phyloP scores from a whole-genome alignment of 169 alveolate species.

The Miamiensis avidus region DNA sequence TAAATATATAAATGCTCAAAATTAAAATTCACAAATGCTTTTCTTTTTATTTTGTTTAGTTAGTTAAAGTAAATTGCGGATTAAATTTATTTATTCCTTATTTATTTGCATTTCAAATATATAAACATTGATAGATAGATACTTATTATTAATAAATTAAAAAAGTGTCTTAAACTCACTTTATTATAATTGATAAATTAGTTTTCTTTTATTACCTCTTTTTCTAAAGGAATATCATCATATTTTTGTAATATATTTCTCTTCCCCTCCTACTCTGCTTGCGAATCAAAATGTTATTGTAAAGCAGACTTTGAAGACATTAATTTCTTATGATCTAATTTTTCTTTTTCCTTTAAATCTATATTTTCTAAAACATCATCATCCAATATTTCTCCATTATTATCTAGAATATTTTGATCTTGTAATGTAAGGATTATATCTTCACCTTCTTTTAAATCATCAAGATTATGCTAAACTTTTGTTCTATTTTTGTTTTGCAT shows the following conservation, averaged over 20 bases:
- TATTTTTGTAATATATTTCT: constrained; percentile 7
- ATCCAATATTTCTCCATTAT: background rate
- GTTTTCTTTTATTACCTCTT: constrained; percentile 13
- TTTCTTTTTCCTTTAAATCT: constrained; percentile 14
- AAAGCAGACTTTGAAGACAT: constrained; percentile 1
- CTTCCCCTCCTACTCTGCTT: constrained; percentile 12
- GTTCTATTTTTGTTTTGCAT: no score
- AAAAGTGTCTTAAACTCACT: no score
- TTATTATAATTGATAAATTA: constrained; percentile 7
- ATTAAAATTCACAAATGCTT: no score
- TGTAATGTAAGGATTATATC: background rate
- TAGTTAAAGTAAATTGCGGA: no score
- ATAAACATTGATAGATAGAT: no score
- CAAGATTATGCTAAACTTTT: background rate
- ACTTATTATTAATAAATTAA: no score
- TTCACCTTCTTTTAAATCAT: background rate
- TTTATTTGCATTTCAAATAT: no score
- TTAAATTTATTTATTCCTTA: no score
- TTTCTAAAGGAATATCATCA: constrained; percentile 19
- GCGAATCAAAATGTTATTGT: background rate
- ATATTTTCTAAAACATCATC: constrained; percentile 28
- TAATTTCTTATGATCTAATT: background rate
- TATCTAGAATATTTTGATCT: background rate
- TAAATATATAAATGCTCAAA: background rate
- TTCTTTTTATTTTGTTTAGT: no score